Base-by-base conservation (phyloP, 2,329 filamentous ascomycete species). In the Ophiostoma sp. region DNA sequence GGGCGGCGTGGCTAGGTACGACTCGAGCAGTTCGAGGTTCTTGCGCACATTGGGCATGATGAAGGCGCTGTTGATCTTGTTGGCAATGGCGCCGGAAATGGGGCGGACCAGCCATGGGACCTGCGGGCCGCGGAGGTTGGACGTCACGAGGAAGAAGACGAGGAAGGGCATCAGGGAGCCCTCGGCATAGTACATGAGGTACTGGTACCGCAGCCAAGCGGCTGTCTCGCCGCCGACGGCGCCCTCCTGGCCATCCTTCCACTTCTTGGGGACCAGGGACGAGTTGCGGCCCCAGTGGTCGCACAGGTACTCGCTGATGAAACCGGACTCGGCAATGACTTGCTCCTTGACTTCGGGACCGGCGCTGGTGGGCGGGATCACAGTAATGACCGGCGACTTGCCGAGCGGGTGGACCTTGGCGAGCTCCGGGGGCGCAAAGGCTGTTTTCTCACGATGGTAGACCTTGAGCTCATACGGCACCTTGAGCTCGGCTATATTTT, bases 111-210 rank as follows among this genome's bases (percentile, higher is more conserved):
- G 82, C 80, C 88, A 88, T 19, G 87, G 87, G 1, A 88, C 80
- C 31, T 79, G 78, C 0, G 81, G 78, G 1, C 84, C 82, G 74
- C 84, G 85, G 75, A 89, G 81, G 33, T 76, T 80, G 3, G 78
- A 79, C 15, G 92, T 83, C 33, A 97, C 82, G 19, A 96, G 79
- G 17, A 85, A 83, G 75, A 93, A 82, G 0, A 95, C 82, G 75
- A 96, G 80, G 66, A 90, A 84, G 0, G 89, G 87, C 91, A 97
- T 96, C 75, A 98, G 82, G 75, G 89, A 93, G 12, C 95, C 95
- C 83, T 98, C 95, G 5, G 89, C 87, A 81, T 95, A 98, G 80
- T 97, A 92, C 86, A 97, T 88, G 77, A 89, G 89, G 80, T 93
- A 93, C 79, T 87, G 84, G 80, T 86, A 89, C 69, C 88, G 84